Evolutionary conservation across 2,329 filamentous ascomycete species (phyloP).

Genomic region (Ceratocystis cubensis): DNA sequence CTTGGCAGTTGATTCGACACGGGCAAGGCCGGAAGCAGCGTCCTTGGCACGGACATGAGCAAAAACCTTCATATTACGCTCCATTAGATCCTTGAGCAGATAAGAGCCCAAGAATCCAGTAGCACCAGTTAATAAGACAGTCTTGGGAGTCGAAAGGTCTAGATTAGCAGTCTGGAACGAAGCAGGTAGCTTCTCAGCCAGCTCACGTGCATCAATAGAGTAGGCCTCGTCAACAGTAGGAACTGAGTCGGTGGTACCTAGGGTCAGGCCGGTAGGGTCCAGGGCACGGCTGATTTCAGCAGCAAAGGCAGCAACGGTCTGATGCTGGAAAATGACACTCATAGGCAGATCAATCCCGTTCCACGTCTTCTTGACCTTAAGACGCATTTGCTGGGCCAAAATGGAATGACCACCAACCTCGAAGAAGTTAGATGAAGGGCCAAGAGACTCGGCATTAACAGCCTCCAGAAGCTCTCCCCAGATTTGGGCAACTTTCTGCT

Average conservation of each 20-base stretch:
- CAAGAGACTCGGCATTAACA: conserved; percentile 21
- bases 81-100: conserved; percentile 61
- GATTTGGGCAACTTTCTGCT: conserved; percentile 23
- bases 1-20: conserved; percentile 53
- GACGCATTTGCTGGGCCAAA: conserved; percentile 46
- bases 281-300: conserved; percentile 26
- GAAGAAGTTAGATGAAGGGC: conserved; percentile 30
- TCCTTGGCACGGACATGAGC: conserved; percentile 63
- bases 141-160: conserved; percentile 31
- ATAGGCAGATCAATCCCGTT: conserved; percentile 28
- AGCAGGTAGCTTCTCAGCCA: conserved; percentile 38
- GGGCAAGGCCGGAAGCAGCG: conserved; percentile 44
- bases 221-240: conserved; percentile 33
- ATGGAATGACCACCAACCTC: conserved; percentile 32
- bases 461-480: conserved; percentile 23
- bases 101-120: conserved; percentile 83
- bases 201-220: conserved; percentile 39
- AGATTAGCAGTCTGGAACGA: conserved; percentile 27
- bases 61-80: conserved; percentile 50
- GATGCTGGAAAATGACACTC: conserved; percentile 26
- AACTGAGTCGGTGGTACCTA: conserved; percentile 25
- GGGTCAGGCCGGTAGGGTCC: conserved; percentile 24
- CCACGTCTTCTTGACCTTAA: conserved; percentile 26
- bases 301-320: conserved; percentile 26
- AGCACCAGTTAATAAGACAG: conserved; percentile 73